Evolutionary conservation across 257 asterid genomes (phyloP).

Genomic region (Buddleja alternifolia): DNA sequence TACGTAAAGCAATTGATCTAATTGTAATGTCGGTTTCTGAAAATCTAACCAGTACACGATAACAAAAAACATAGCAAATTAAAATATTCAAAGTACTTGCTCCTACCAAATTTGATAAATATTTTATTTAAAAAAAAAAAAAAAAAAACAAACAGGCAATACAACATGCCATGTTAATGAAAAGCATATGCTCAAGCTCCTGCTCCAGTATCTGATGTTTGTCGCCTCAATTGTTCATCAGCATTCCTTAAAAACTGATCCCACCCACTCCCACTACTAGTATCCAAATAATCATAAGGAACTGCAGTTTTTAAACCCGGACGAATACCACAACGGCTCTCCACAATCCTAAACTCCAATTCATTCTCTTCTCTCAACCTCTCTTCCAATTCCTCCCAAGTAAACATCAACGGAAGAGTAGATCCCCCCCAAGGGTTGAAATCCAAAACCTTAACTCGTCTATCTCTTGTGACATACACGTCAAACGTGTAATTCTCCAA

Average conservation of each 20-base stretch:
- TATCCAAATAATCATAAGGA: constrained; percentile 85
- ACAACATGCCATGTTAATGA: not conserved
- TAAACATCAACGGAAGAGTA: constrained; percentile 72
- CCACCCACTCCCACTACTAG: constrained; percentile 89
- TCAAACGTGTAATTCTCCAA: constrained; percentile 70
- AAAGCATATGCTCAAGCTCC: constrained; percentile 47
- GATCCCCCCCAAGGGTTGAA: constrained; percentile 92
- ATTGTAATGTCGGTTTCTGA: too few relatives aligned
- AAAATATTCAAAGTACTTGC: not conserved
- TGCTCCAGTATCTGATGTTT: constrained; percentile 41
- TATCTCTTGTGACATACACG: constrained; percentile 68
- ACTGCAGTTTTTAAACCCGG: constrained; percentile 90
- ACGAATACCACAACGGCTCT: constrained; percentile 65
- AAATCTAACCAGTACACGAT: too few relatives aligned
- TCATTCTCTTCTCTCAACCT: constrained; percentile 31
- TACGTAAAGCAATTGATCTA: too few relatives aligned
- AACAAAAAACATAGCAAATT: not conserved
- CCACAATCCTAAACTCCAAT: constrained; percentile 68
- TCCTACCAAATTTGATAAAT: not conserved
- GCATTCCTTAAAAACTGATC: constrained; percentile 75
- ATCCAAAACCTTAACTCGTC: constrained; percentile 78
- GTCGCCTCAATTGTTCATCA: constrained; percentile 53
- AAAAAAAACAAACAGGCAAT: not conserved
- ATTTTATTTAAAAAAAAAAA: too few relatives aligned
- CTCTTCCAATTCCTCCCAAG: constrained; percentile 85